A percentile compares a stretch with the other conserved stretches of the same genome.
Evolutionary conservation across 108 stramenopile species (phyloP).

Genomic region (Nitzschia sp.): DNA sequence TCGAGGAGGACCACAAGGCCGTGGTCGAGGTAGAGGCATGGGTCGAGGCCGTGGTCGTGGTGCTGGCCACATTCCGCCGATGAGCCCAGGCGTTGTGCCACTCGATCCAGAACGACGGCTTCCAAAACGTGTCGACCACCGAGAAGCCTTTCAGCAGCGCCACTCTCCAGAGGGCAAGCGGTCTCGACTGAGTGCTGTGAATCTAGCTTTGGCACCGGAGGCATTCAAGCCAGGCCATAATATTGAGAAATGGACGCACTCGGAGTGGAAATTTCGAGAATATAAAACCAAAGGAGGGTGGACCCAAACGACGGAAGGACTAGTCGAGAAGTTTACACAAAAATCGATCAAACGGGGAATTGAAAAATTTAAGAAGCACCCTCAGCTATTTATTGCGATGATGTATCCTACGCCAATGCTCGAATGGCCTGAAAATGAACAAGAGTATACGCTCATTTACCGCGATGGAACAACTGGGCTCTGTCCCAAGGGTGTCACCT

Average conservation of each 20-base stretch:
- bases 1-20: background rate
- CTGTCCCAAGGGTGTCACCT: slow-evolving; percentile 16
- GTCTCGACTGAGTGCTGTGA: background rate
- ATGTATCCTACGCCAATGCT: slow-evolving; percentile 17
- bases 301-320: background rate
- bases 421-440: slow-evolving; percentile 17
- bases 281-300: slow-evolving; percentile 4
- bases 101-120: background rate
- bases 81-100: background rate
- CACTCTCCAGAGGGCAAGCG: slow-evolving; percentile 7
- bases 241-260: slow-evolving; percentile 3
- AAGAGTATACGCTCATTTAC: slow-evolving; percentile 19
- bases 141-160: background rate
- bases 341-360: background rate
- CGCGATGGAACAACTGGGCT: slow-evolving; percentile 11
- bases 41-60: background rate
- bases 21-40: background rate
- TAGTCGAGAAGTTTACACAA: background rate
- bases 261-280: slow-evolving; percentile 16
- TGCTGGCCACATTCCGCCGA: background rate
- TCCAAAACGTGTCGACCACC: background rate
- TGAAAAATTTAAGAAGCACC: slow-evolving; percentile 19
- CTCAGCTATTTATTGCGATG: slow-evolving; percentile 16
- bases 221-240: background rate
- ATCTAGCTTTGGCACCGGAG: background rate